These are phyloP conservation scores for Trichoderma hamatum DNA, from an alignment of 2,329 filamentous ascomycete genomes.

Conservation along the genomic window DNA sequence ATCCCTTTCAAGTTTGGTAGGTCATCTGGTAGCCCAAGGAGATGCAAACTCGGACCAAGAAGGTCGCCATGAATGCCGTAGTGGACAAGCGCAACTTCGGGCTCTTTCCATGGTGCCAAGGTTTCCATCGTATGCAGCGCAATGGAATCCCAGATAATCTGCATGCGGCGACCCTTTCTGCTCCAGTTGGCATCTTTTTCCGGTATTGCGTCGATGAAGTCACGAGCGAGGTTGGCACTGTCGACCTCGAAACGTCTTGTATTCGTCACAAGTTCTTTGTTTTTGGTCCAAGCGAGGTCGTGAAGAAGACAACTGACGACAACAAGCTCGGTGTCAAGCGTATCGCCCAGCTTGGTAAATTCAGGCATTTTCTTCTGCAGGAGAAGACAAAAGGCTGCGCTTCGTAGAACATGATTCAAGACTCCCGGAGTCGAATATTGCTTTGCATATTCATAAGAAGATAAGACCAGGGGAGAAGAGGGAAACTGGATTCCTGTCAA, in stretches of 20 bases:
- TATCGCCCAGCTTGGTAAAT: constrained; percentile 1
- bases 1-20: not conserved
- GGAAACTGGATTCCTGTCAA: not conserved
- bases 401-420: not conserved
- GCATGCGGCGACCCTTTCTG: constrained; percentile 1
- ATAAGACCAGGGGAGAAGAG: not conserved
- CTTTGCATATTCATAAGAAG: constrained; percentile 1
- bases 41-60: not conserved
- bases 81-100: not conserved
- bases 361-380: constrained; percentile 8
- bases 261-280: not conserved
- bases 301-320: constrained; percentile 4
- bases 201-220: not conserved
- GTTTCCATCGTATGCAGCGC: not conserved
- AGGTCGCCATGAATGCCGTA: not conserved
- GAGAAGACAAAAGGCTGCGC: constrained; percentile 6
- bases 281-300: constrained; percentile 1
- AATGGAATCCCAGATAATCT: not conserved
- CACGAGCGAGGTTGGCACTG: not conserved
- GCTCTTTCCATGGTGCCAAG: not conserved
- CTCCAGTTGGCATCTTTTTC: not conserved
- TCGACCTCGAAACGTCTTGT: constrained; percentile 5
- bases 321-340: not conserved
- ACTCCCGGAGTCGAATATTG: not conserved
- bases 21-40: not conserved